Evolutionary conservation across 2,329 filamentous ascomycete genomes (phyloP).

Genomic region (Xylariaceae sp.): DNA sequence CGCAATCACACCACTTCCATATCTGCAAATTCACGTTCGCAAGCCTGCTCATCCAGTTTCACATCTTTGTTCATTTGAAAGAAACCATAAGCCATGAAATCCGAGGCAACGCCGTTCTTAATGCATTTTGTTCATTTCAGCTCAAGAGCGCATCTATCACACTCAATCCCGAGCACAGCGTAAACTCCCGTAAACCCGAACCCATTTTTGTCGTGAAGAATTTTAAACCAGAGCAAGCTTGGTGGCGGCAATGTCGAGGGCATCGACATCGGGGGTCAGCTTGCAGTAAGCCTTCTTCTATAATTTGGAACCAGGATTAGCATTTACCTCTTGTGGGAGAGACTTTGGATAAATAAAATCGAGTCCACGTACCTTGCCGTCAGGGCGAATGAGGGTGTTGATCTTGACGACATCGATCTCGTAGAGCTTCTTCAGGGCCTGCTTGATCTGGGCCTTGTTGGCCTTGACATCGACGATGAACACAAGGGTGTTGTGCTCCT

Average conservation of each 20-base stretch:
- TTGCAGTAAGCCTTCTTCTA: slow-evolving; percentile 96
- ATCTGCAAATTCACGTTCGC: background rate
- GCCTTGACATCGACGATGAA: slow-evolving; percentile 96
- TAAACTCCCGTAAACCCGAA: slow-evolving; percentile 18
- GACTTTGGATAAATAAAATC: background rate
- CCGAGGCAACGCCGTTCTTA: slow-evolving; percentile 32
- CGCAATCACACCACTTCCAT: background rate
- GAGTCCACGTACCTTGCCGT: slow-evolving; percentile 14
- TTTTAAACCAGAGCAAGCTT: slow-evolving; percentile 95
- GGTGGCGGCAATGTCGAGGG: slow-evolving; percentile 97
- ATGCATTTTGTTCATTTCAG: slow-evolving; percentile 30
- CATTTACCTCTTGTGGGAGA: background rate
- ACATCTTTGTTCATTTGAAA: slow-evolving; percentile 32
- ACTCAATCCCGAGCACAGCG: slow-evolving; percentile 20
- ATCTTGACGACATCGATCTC: slow-evolving; percentile 98
- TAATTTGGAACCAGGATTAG: slow-evolving; percentile 3
- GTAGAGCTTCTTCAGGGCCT: slow-evolving; percentile 97
- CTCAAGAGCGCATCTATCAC: slow-evolving; percentile 22
- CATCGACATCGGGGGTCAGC: slow-evolving; percentile 93
- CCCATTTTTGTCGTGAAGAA: slow-evolving; percentile 20
- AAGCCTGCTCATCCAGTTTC: slow-evolving; percentile 17
- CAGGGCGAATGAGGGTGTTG: slow-evolving; percentile 86
- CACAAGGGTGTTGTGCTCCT: slow-evolving; percentile 98
- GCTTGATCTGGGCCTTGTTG: slow-evolving; percentile 99
- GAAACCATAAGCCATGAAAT: slow-evolving; percentile 30